These are phyloP conservation scores for Panellus pusillus DNA, from an alignment of 768 basidiomycete species.

Conservation along the genomic window DNA sequence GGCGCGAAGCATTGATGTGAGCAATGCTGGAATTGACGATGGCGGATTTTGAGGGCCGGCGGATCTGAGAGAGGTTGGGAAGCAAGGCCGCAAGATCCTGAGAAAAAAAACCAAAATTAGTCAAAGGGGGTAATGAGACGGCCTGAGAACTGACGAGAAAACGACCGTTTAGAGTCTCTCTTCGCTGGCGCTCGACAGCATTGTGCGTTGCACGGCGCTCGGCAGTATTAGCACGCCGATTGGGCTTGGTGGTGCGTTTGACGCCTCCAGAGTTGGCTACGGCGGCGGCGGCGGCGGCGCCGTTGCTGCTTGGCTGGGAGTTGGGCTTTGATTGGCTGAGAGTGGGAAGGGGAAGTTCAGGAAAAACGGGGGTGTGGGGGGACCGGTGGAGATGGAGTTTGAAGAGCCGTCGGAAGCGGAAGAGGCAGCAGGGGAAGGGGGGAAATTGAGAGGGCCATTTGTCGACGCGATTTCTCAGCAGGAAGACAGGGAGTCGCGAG, in stretches of 20 bases:
- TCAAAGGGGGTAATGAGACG: conserved; percentile 2
- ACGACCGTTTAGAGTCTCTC: conserved; percentile 90
- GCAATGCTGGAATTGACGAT: conserved; percentile 97
- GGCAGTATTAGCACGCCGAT: conserved; percentile 90
- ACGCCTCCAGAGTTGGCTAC: conserved; percentile 7
- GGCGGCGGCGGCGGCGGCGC: conserved; percentile 11
- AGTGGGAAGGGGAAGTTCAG: conserved; percentile 17
- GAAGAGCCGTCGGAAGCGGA: conserved; percentile 19
- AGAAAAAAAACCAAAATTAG: not conserved
- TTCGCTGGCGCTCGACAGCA: conserved; percentile 90
- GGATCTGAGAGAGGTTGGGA: conserved; percentile 90
- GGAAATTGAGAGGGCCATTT: conserved; percentile 17
- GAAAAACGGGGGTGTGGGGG: conserved; percentile 16
- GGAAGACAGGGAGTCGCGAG: conserved; percentile 54
- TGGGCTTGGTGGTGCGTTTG: conserved; percentile 77
- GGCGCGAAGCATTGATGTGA: conserved; percentile 79
- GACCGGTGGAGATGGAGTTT: conserved; percentile 20
- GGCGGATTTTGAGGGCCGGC: conserved; percentile 93
- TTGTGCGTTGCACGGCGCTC: conserved; percentile 97
- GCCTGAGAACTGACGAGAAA: conserved; percentile 67
- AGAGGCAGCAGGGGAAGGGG: conserved; percentile 20
- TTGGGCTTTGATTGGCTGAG: not conserved
- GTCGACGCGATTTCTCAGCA: conserved; percentile 46
- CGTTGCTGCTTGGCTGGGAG: conserved; percentile 21
- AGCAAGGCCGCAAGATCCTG: conserved; percentile 91